These are phyloP conservation scores for Aspergillus tubingensis DNA, from an alignment of 2,329 filamentous ascomycete genomes.

Conservation along the genomic window DNA sequence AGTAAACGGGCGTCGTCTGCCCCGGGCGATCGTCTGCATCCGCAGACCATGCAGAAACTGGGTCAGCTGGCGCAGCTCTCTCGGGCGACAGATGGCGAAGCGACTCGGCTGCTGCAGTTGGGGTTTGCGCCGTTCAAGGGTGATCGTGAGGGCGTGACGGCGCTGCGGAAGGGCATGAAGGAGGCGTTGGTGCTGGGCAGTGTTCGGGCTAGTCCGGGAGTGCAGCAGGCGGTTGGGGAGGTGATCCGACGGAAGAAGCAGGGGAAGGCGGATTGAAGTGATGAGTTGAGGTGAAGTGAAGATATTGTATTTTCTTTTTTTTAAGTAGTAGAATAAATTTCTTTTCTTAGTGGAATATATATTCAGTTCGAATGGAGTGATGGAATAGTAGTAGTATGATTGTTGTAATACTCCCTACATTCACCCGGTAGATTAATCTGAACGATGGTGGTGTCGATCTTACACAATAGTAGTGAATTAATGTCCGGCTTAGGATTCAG, in stretches of 20 bases:
- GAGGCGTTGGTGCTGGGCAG: constrained; percentile 89
- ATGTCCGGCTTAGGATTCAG: not conserved
- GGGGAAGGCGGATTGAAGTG: constrained; percentile 26
- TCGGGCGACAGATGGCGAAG: constrained; percentile 67
- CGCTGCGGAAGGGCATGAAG: constrained; percentile 71
- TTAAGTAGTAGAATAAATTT: not conserved
- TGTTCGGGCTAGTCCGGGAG: constrained; percentile 75
- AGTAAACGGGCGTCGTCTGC: constrained; percentile 40
- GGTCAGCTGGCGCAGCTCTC: constrained; percentile 65
- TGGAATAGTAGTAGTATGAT: not conserved
- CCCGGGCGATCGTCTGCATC: constrained; percentile 36
- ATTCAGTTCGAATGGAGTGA: not conserved
- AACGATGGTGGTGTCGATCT: no score
- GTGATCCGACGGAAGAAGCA: constrained; percentile 63
- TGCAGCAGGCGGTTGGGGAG: constrained; percentile 73
- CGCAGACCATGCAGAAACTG: constrained; percentile 63
- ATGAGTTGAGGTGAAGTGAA: not conserved
- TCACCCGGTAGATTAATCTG: not conserved
- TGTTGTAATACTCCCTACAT: not conserved
- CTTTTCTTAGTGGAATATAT: not conserved
- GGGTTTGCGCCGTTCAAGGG: constrained; percentile 79
- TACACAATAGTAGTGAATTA: no score
- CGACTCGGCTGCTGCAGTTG: constrained; percentile 69
- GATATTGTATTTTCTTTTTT: not conserved
- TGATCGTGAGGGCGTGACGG: constrained; percentile 65